Evolutionary conservation across 2,329 filamentous ascomycete species (phyloP).

Genomic region (Immersiporthe knoxdaviesiana): DNA sequence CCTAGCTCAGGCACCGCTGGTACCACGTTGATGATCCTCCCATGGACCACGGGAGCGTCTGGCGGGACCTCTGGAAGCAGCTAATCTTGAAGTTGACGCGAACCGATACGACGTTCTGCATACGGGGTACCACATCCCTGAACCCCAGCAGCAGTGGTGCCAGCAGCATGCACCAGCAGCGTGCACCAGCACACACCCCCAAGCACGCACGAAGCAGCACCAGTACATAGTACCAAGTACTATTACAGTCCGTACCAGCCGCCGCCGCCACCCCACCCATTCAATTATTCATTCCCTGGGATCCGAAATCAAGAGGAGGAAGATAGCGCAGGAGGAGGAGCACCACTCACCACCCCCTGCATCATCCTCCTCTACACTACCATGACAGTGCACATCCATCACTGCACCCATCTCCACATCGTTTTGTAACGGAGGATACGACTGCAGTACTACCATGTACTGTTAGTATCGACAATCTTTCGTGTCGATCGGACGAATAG

Average conservation of each 20-base stretch:
- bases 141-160: background rate
- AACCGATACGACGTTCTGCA: conserved; percentile 16
- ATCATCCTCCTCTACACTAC: conserved; percentile 9
- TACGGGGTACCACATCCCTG: conserved; percentile 9
- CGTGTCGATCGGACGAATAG: background rate
- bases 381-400: too few relatives aligned
- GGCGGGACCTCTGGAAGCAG: conserved; percentile 2
- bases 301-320: background rate
- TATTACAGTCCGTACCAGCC: too few relatives aligned
- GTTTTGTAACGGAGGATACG: background rate
- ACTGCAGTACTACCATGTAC: too few relatives aligned
- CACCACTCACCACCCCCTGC: conserved; percentile 4
- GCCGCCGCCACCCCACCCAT: background rate
- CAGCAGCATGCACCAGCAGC: conserved; percentile 11
- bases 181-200: conserved; percentile 3
- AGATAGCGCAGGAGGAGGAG: conserved; percentile 1
- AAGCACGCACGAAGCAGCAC: background rate
- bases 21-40: conserved; percentile 4
- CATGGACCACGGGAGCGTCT: background rate
- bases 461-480: background rate
- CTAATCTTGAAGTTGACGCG: background rate
- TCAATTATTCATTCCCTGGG: background rate
- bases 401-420: background rate
- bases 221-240: too few relatives aligned
- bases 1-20: conserved; percentile 3